A percentile compares a stretch with the other conserved stretches of the same genome.
Evolutionary conservation across 805 yeast genomes (phyloP).

Genomic region (Candida pseudofarinosa): DNA sequence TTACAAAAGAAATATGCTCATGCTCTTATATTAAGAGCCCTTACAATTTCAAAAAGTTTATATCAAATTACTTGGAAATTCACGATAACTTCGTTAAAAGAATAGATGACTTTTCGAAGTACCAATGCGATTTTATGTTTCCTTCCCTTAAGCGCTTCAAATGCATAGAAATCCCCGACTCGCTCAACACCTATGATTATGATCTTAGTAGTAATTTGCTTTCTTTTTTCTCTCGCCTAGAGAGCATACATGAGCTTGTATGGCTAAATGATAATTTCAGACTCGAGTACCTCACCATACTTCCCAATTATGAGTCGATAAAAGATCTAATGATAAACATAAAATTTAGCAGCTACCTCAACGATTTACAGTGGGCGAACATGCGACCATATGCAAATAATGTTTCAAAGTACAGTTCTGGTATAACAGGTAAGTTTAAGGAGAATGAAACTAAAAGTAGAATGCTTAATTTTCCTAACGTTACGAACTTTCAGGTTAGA

Average conservation of each 20-base stretch:
- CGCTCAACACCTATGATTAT: conserved; percentile 33
- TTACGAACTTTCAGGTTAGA: conserved; percentile 28
- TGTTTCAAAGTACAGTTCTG: neutral
- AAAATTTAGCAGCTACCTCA: conserved; percentile 20
- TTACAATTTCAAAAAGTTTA: conserved; percentile 36
- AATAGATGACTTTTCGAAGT: conserved; percentile 1
- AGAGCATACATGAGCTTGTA: conserved; percentile 23
- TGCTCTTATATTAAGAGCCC: conserved; percentile 34
- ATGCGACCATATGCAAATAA: too few species aligned
- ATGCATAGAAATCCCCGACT: conserved; percentile 39
- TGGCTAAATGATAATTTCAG: conserved; percentile 31
- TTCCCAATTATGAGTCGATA: conserved; percentile 27
- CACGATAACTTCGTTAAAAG: conserved; percentile 3
- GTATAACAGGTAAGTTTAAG: neutral
- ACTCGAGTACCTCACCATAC: conserved; percentile 20
- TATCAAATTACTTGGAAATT: conserved; percentile 12
- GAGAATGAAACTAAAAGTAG: conserved; percentile 6
- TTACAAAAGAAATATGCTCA: conserved; percentile 6
- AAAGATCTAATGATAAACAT: conserved; percentile 25
- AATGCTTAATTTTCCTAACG: conserved; percentile 19
- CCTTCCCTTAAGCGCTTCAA: conserved; percentile 22
- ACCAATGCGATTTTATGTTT: conserved; percentile 1
- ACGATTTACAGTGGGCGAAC: conserved; percentile 6
- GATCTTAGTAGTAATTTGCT: conserved; percentile 22
- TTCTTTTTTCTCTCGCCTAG: conserved; percentile 21